Percentiles rank a stretch among this genome's conserved stretches.
Evolutionary conservation across 2,329 filamentous ascomycete genomes (phyloP).

Genomic region (Biscogniauxia sp.): DNA sequence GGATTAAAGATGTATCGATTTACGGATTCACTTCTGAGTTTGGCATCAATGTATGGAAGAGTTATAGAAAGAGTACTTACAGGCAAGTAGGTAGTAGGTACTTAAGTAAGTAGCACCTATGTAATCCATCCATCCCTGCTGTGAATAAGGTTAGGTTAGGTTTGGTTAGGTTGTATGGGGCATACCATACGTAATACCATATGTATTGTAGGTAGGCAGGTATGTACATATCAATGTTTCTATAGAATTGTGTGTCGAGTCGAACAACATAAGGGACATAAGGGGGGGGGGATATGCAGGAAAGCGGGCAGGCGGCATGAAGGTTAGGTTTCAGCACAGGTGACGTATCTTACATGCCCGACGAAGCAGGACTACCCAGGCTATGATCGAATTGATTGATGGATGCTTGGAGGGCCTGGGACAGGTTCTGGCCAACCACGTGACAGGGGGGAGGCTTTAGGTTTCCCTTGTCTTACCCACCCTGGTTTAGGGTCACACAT

Average conservation of each 20-base stretch:
- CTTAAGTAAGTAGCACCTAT: not conserved
- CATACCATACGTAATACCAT: too few species aligned
- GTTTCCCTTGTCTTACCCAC: not conserved
- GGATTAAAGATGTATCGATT: too few species aligned
- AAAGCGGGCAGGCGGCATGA: not conserved
- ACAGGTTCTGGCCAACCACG: not conserved
- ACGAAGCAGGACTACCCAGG: not conserved
- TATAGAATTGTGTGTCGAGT: too few species aligned
- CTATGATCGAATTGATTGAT: not conserved
- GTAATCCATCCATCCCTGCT: not conserved
- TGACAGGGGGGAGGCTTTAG: not conserved
- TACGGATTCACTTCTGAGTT: too few species aligned
- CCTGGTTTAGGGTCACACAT: not conserved
- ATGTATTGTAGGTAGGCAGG: too few species aligned
- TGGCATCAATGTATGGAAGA: too few species aligned
- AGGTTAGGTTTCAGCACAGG: not conserved
- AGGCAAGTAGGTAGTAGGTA: too few species aligned
- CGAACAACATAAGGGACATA: too few species aligned
- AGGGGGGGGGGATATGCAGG: not conserved
- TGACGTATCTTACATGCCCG: not conserved
- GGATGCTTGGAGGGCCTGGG: not conserved
- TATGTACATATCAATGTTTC: too few species aligned
- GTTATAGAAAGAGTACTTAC: too few species aligned
- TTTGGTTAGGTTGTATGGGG: not conserved
- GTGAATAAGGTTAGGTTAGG: not conserved